Conservation (phyloP, 2,329 filamentous ascomycete genomes). For the Penicillium sp. region DNA sequence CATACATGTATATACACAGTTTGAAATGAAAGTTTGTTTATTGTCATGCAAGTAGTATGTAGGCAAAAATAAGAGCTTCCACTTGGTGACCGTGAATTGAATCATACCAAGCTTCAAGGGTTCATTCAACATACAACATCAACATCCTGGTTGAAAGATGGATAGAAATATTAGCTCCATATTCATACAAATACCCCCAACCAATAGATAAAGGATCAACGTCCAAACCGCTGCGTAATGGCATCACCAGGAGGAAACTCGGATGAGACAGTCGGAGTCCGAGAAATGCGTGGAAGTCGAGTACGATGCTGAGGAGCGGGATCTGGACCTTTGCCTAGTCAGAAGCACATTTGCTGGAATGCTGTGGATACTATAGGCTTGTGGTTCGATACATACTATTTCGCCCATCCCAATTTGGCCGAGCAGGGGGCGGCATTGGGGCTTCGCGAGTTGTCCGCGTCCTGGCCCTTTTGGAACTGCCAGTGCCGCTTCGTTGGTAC, state of each 20-base stretch:
- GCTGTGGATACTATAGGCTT: not conserved
- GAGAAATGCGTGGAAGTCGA: conserved; percentile 24
- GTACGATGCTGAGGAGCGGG: conserved; percentile 31
- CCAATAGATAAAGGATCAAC: not conserved
- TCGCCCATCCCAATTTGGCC: conserved; percentile 19
- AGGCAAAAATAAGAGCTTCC: no score
- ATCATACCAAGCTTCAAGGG: not conserved
- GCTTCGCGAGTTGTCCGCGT: conserved; percentile 23
- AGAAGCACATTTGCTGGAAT: not conserved
- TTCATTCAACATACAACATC: not conserved
- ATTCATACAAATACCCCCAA: not conserved
- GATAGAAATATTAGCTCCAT: not conserved
- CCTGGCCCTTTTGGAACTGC: conserved; percentile 32
- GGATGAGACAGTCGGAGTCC: conserved; percentile 23
- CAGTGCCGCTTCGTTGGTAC: conserved; percentile 43
- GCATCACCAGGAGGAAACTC: conserved; percentile 26
- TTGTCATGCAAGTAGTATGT: not conserved
- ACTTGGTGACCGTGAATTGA: not conserved
- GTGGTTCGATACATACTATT: conserved; percentile 22
- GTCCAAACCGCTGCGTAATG: conserved; percentile 29
- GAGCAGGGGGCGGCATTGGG: conserved; percentile 37
- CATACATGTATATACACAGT: no score
- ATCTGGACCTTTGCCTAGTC: conserved; percentile 12
- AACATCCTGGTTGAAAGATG: not conserved
- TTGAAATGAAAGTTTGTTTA: not conserved